Percentiles rank a stretch among this genome's conserved stretches.
Evolutionary conservation across 2,329 filamentous ascomycete species (phyloP).

Genomic region (Amylocarpus encephaloides): DNA sequence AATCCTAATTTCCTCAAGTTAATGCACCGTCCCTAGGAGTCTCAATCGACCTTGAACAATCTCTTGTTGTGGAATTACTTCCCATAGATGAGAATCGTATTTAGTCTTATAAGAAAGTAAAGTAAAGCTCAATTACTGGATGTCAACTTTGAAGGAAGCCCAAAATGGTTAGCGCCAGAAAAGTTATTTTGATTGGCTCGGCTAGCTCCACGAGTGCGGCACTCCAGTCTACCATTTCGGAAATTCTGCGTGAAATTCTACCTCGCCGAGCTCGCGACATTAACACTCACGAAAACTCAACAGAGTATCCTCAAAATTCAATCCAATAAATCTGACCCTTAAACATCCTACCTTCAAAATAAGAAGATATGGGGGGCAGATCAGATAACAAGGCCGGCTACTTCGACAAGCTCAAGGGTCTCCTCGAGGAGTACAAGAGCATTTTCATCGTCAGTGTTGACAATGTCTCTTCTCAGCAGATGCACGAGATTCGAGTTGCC

Average conservation of each 20-base stretch:
- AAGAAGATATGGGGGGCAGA: constrained; percentile 99
- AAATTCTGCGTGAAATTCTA: constrained; percentile 4
- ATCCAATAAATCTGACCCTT: constrained; percentile 59
- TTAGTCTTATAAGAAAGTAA: no score
- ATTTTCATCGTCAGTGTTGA: constrained; percentile 97
- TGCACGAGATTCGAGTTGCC: constrained; percentile 97
- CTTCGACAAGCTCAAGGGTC: constrained; percentile 98
- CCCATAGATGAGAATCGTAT: no score
- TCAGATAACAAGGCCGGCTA: constrained; percentile 88
- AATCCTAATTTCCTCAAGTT: no score
- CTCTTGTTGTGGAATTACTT: no score
- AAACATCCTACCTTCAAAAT: constrained; percentile 95
- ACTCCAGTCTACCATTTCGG: neutral
- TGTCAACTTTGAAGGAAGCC: no score
- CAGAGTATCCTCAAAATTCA: constrained; percentile 18
- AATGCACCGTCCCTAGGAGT: no score
- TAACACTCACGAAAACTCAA: constrained; percentile 15
- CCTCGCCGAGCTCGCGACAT: neutral
- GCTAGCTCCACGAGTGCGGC: neutral
- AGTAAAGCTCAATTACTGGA: no score
- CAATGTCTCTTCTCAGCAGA: constrained; percentile 99
- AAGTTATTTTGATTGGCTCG: neutral
- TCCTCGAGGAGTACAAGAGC: constrained; percentile 93
- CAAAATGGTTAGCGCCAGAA: no score
- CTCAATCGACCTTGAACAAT: no score